phyloP scores from a whole-genome alignment of 768 basidiomycete genomes.

The Podaxis sp. region DNA sequence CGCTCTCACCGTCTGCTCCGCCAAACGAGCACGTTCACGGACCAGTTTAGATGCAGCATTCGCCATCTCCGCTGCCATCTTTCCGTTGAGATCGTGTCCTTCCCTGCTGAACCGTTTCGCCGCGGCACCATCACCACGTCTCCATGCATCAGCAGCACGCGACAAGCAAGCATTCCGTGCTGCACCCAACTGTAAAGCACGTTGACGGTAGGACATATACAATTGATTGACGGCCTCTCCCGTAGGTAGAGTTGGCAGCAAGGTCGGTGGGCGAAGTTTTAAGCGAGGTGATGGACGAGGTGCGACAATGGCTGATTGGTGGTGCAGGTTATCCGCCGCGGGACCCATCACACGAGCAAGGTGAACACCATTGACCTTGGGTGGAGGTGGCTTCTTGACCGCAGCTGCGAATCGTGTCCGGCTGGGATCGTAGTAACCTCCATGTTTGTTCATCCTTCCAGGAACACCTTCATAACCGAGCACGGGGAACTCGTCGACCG shows the following conservation, averaged over 20 bases:
- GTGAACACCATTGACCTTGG: slow-evolving; percentile 42
- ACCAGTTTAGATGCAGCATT: slow-evolving; percentile 84
- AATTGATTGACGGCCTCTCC: slow-evolving; percentile 74
- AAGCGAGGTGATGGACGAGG: slow-evolving; percentile 82
- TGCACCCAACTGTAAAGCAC: slow-evolving; percentile 88
- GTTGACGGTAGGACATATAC: slow-evolving; percentile 86
- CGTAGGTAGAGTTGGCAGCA: slow-evolving; percentile 87
- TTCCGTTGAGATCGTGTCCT: slow-evolving; percentile 88
- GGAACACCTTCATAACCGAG: slow-evolving; percentile 44
- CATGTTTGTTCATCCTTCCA: slow-evolving; percentile 38
- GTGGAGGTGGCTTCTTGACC: slow-evolving; percentile 64
- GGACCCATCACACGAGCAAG: slow-evolving; percentile 50
- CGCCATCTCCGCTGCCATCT: slow-evolving; percentile 84
- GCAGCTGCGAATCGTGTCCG: slow-evolving; percentile 89
- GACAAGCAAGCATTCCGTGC: slow-evolving; percentile 93
- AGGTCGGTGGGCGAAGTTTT: slow-evolving; percentile 73
- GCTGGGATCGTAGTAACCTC: slow-evolving; percentile 68
- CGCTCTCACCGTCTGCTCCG: slow-evolving; percentile 69
- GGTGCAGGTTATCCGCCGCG: slow-evolving; percentile 58
- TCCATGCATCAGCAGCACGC: slow-evolving; percentile 94
- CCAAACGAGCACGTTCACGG: slow-evolving; percentile 69
- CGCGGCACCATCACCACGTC: slow-evolving; percentile 90
- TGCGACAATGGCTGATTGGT: slow-evolving; percentile 67
- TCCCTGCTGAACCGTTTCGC: slow-evolving; percentile 94
- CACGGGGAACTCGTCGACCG: slow-evolving; percentile 70